Evolutionary conservation across 495 filamentous ascomycete genomes (phyloP).

Genomic region (Aspergillus sclerotiicarbonarius): DNA sequence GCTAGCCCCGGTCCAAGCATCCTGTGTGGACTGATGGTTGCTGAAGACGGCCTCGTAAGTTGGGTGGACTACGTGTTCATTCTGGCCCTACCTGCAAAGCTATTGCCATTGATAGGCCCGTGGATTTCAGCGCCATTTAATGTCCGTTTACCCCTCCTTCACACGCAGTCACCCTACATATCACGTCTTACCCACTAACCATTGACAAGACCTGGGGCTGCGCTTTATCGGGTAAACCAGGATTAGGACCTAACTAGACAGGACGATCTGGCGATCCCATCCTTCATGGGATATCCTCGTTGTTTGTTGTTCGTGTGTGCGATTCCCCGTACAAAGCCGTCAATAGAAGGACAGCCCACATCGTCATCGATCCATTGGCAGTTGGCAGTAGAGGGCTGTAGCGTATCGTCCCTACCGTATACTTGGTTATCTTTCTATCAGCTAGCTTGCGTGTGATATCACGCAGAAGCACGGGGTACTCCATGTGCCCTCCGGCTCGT

Average conservation of each 20-base stretch:
- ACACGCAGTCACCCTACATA: conserved; percentile 9
- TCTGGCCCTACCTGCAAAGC: not conserved
- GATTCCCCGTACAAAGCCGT: too few relatives aligned
- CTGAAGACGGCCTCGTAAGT: conserved; percentile 7
- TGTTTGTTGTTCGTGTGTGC: not conserved
- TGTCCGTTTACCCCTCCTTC: conserved; percentile 14
- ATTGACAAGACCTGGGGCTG: conserved; percentile 1
- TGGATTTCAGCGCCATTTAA: not conserved
- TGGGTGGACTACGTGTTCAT: conserved; percentile 10
- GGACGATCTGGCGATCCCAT: conserved; percentile 22
- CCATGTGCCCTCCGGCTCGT: not conserved
- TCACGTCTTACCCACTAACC: conserved; percentile 7
- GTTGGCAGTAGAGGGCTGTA: too few relatives aligned
- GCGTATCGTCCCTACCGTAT: too few relatives aligned
- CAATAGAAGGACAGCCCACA: too few relatives aligned
- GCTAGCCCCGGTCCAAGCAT: not conserved
- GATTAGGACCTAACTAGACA: conserved; percentile 8
- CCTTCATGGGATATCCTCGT: conserved; percentile 10
- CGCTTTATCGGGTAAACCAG: not conserved
- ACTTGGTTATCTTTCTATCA: too few relatives aligned
- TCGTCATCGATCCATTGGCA: too few relatives aligned
- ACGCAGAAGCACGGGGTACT: not conserved
- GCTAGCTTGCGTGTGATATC: not conserved
- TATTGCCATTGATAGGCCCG: conserved; percentile 10
- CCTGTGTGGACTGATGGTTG: conserved; percentile 2